Evolutionary conservation across 1,284 basidiomycete species (phyloP).

Genomic region (Trametes polyzona): DNA sequence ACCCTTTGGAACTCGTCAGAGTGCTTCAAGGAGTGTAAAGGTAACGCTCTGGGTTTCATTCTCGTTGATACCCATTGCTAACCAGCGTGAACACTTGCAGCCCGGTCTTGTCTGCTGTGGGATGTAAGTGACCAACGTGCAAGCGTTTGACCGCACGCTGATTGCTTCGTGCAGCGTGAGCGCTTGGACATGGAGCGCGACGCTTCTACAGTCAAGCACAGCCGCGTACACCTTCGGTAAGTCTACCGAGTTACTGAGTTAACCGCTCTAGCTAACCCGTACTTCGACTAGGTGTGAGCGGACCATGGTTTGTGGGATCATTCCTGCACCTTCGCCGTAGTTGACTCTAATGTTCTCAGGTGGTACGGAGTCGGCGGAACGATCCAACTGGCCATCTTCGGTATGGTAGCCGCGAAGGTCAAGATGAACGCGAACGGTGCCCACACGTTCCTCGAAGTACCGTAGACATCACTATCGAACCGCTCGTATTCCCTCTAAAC

Average conservation of each 20-base stretch:
- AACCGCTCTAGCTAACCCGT: neutral
- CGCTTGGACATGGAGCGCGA: slow-evolving; percentile 64
- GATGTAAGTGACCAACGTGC: slow-evolving; percentile 39
- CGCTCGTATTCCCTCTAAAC: neutral
- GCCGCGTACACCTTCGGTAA: slow-evolving; percentile 56
- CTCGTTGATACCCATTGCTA: neutral
- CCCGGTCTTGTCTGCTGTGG: slow-evolving; percentile 71
- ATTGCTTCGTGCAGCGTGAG: slow-evolving; percentile 49
- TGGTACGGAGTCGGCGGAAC: slow-evolving; percentile 65
- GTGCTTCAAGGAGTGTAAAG: slow-evolving; percentile 53
- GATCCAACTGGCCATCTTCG: slow-evolving; percentile 76
- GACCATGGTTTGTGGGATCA: slow-evolving; percentile 44
- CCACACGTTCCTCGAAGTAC: slow-evolving; percentile 57
- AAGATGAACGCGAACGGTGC: slow-evolving; percentile 71
- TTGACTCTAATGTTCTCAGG: slow-evolving; percentile 30
- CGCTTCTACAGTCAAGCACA: slow-evolving; percentile 60
- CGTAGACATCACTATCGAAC: no score
- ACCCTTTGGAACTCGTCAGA: slow-evolving; percentile 28
- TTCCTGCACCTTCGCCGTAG: no score
- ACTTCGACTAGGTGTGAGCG: slow-evolving; percentile 43
- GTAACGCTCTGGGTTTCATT: slow-evolving; percentile 25
- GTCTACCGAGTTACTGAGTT: neutral
- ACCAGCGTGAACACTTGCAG: slow-evolving; percentile 32
- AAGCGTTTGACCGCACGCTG: neutral
- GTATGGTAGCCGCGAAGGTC: slow-evolving; percentile 72